Percentiles rank a stretch among this genome's conserved stretches.
Evolutionary conservation across 768 basidiomycete species (phyloP).

Genomic region (Macrocybe gigantea): DNA sequence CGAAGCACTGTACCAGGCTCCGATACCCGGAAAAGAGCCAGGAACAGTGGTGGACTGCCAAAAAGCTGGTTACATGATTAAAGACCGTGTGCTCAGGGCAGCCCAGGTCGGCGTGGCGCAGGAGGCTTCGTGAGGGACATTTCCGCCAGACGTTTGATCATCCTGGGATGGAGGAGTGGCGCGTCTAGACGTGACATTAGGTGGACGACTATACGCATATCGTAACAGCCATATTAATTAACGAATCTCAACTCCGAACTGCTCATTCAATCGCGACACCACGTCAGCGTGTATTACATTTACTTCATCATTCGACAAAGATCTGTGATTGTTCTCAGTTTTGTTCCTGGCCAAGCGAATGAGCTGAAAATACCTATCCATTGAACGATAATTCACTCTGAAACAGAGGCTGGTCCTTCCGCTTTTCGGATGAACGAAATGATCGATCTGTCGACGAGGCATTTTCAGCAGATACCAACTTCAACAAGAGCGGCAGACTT

Average conservation of each 20-base stretch:
- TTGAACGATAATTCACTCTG: conserved; percentile 90
- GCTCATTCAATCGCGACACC: conserved; percentile 44
- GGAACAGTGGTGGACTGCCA: conserved; percentile 89
- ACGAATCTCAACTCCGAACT: conserved; percentile 84
- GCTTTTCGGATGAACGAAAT: conserved; percentile 87
- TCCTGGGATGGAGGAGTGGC: background rate
- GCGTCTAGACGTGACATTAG: conserved; percentile 9
- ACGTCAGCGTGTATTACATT: conserved; percentile 73
- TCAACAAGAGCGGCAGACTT: conserved; percentile 12
- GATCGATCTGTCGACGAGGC: conserved; percentile 64
- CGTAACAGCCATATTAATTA: conserved; percentile 29
- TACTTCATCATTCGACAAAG: conserved; percentile 84
- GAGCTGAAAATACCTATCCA: conserved; percentile 68
- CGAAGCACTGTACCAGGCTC: conserved; percentile 92
- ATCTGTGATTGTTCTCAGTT: conserved; percentile 37
- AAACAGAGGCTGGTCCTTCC: conserved; percentile 77
- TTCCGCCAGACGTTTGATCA: too few relatives aligned
- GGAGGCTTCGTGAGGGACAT: conserved; percentile 38
- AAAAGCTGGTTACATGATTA: conserved; percentile 91
- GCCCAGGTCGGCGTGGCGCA: conserved; percentile 96
- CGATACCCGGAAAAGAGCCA: conserved; percentile 83
- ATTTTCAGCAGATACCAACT: background rate
- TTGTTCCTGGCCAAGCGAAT: background rate
- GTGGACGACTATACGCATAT: conserved; percentile 13
- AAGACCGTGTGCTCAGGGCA: conserved; percentile 87